phyloP scores from a whole-genome alignment of 2,329 filamentous ascomycete genomes.

The Hypoxylon sp. region DNA sequence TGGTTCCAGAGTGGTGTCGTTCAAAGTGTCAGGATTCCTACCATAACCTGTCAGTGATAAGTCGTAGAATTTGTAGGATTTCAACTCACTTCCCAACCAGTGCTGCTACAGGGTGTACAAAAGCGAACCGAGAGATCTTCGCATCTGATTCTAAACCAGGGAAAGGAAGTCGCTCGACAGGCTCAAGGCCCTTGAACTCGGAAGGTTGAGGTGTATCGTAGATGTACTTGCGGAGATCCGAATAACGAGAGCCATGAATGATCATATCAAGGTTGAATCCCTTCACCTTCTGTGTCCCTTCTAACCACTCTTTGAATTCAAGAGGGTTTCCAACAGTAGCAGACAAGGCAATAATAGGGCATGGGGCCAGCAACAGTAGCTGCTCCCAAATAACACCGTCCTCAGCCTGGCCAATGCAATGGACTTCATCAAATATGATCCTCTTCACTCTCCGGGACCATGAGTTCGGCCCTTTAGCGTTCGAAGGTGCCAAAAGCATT shows the following conservation, averaged over 20 bases:
- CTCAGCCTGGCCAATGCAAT: constrained; percentile 82
- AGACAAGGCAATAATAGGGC: constrained; percentile 83
- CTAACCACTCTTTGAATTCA: constrained; percentile 79
- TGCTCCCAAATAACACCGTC: constrained; percentile 87
- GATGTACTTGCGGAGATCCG: constrained; percentile 81
- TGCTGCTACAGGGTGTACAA: constrained; percentile 77
- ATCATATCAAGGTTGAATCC: constrained; percentile 78
- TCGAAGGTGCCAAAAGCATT: constrained; percentile 77
- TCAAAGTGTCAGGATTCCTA: constrained; percentile 72
- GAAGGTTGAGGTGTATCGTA: constrained; percentile 68
- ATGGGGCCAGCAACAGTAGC: constrained; percentile 79
- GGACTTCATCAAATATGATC: constrained; percentile 88
- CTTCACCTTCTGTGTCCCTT: constrained; percentile 73
- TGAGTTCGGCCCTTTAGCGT: constrained; percentile 67
- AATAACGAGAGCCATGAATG: constrained; percentile 78
- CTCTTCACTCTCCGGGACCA: constrained; percentile 79
- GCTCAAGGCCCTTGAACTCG: constrained; percentile 67
- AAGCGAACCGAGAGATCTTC: constrained; percentile 67
- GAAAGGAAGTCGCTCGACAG: constrained; percentile 59
- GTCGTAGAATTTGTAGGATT: background rate
- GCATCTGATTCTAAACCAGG: constrained; percentile 62
- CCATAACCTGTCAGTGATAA: background rate
- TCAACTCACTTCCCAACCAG: constrained; percentile 68
- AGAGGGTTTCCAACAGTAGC: constrained; percentile 83
- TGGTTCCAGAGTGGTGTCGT: constrained; percentile 78